These are phyloP conservation scores for Xylogone sp. DNA, from an alignment of 2,329 filamentous ascomycete species.

Conservation along the genomic window DNA sequence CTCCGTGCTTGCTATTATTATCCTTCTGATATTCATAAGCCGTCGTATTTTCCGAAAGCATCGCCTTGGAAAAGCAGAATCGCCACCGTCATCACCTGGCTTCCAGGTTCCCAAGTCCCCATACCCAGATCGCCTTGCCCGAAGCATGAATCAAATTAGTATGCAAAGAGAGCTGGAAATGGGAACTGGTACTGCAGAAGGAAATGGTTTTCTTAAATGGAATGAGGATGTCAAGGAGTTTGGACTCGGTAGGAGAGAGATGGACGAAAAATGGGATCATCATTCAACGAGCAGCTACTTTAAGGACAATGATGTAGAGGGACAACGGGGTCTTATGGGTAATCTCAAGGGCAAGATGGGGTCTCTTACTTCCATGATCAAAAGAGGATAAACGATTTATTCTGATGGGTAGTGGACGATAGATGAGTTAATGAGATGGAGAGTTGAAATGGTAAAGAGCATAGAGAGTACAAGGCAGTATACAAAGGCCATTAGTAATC, in stretches of 20 bases:
- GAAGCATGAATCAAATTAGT: conserved; percentile 10
- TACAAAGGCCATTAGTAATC: too few relatives aligned
- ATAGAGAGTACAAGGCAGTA: too few relatives aligned
- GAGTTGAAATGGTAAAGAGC: too few relatives aligned
- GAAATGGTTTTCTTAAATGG: not conserved
- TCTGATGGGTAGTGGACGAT: too few relatives aligned
- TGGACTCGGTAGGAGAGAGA: not conserved
- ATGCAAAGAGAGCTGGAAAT: not conserved
- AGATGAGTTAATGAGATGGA: too few relatives aligned
- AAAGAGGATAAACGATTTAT: not conserved
- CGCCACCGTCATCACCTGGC: conserved; percentile 12
- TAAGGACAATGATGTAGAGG: not conserved
- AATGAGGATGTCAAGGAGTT: not conserved
- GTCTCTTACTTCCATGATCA: not conserved
- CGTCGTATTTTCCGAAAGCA: conserved; percentile 11
- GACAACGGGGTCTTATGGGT: not conserved
- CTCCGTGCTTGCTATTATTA: conserved; percentile 7
- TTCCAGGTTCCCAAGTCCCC: conserved; percentile 6
- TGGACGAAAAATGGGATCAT: not conserved
- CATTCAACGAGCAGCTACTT: not conserved
- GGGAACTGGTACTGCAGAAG: not conserved
- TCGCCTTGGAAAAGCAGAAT: conserved; percentile 11
- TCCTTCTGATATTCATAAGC: conserved; percentile 13
- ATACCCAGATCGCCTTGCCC: conserved; percentile 9
- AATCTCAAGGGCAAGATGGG: not conserved